Evolutionary conservation across 192 early-diverging fungal genomes (phyloP).

Genomic region (Coemansia sp.): DNA sequence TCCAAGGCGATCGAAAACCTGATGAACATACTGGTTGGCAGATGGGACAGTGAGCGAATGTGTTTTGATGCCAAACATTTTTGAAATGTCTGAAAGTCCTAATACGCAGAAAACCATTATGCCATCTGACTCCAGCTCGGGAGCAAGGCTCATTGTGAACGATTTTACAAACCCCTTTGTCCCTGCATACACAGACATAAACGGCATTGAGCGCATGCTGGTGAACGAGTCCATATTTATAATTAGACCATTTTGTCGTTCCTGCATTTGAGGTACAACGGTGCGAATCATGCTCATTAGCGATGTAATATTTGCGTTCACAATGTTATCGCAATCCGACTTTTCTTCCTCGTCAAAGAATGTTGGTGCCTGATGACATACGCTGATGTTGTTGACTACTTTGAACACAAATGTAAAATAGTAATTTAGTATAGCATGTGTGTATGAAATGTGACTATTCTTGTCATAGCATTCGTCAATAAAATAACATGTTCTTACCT

Average conservation of each 20-base stretch:
- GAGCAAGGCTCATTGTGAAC: constrained; percentile 85
- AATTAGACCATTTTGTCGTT: constrained; percentile 73
- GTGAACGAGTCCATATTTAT: constrained; percentile 92
- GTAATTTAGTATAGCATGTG: constrained; percentile 12
- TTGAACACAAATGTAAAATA: constrained; percentile 29
- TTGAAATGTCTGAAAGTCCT: constrained; percentile 87
- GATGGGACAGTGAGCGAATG: constrained; percentile 71
- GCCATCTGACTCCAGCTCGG: constrained; percentile 70
- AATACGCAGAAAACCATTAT: constrained; percentile 89
- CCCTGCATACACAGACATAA: constrained; percentile 86
- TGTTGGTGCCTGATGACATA: constrained; percentile 80
- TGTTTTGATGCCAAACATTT: constrained; percentile 88
- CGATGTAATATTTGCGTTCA: constrained; percentile 80
- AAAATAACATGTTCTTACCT: constrained; percentile 17
- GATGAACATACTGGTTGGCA: constrained; percentile 70
- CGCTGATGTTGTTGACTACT: constrained; percentile 88
- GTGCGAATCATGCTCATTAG: constrained; percentile 80
- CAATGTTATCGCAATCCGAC: constrained; percentile 68
- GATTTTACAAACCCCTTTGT: constrained; percentile 89
- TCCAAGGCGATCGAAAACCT: constrained; percentile 72
- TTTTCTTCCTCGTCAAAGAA: constrained; percentile 78
- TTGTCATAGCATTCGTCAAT: constrained; percentile 2
- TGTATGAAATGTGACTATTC: constrained; percentile 18
- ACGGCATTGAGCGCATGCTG: constrained; percentile 75
- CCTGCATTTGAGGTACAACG: constrained; percentile 77